Percentiles rank a stretch among this genome's conserved stretches.
Evolutionary conservation across 305 asterid genomes (phyloP).

Genomic region (Solanum hybrid): DNA sequence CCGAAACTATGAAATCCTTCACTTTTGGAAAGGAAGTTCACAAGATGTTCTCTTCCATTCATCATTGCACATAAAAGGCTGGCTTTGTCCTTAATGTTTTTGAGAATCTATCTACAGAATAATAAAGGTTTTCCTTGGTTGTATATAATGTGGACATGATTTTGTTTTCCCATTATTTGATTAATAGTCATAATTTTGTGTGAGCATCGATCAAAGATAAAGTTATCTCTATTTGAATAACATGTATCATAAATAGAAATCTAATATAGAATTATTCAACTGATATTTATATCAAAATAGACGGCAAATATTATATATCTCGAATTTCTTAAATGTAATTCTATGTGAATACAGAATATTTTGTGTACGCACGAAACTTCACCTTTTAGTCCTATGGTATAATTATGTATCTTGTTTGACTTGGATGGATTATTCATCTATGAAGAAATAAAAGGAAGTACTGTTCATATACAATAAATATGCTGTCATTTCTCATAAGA

Average conservation of each 20-base stretch:
- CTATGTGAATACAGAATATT: accelerated
- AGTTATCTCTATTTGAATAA: not conserved
- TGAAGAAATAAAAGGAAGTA: not conserved
- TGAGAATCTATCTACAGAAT: not conserved
- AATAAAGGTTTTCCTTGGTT: not conserved
- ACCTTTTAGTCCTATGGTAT: not conserved
- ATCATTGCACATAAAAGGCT: not conserved
- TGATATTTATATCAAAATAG: not conserved
- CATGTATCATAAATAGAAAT: not conserved
- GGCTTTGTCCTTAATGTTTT: not conserved
- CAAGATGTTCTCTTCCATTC: not conserved
- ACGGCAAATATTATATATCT: not conserved
- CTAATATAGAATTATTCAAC: not conserved
- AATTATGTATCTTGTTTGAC: not conserved
- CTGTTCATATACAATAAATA: not conserved
- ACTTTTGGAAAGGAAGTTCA: not conserved
- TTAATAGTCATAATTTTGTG: not conserved
- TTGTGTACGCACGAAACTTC: accelerated
- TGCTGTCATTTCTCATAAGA: not conserved
- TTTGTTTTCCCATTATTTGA: not conserved
- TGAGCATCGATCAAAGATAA: not conserved
- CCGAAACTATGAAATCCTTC: not conserved
- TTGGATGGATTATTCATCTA: not conserved
- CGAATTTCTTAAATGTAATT: not conserved
- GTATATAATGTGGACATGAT: not conserved